phyloP scores from a whole-genome alignment of 108 stramenopile species.

The Nitzschia sp. region DNA sequence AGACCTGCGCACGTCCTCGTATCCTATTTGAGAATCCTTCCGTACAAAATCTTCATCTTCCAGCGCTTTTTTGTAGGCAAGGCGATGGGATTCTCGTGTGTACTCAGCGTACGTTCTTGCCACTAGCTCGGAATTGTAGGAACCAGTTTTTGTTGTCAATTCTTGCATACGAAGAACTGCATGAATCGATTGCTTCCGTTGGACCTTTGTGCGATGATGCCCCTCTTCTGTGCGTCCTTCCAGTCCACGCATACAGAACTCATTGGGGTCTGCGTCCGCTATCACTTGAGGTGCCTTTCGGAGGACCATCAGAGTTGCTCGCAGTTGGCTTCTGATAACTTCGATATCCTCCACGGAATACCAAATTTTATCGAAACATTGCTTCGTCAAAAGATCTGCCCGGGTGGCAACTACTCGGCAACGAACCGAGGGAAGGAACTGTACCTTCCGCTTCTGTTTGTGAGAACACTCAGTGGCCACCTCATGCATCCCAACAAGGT shows the following conservation, averaged over 20 bases:
- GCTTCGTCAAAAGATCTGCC: background rate
- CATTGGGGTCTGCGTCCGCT: background rate
- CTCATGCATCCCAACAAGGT: too few species aligned
- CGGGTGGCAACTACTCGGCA: slow-evolving; percentile 4
- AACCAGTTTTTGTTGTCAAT: background rate
- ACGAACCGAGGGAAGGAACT: background rate
- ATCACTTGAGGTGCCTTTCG: background rate
- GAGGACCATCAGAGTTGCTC: background rate
- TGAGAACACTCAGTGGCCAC: too few species aligned
- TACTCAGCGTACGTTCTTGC: background rate
- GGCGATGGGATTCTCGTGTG: background rate
- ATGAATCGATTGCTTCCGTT: background rate
- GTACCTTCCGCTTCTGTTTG: too few species aligned
- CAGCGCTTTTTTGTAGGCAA: background rate
- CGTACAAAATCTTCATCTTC: slow-evolving; percentile 27
- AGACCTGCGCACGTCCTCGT: background rate
- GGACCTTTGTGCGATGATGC: background rate
- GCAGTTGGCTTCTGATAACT: background rate
- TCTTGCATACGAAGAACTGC: slow-evolving; percentile 1
- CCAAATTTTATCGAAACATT: background rate
- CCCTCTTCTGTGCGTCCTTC: slow-evolving; percentile 3
- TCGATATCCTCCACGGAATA: slow-evolving; percentile 4
- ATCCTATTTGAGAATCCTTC: background rate
- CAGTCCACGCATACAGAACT: slow-evolving; percentile 5
- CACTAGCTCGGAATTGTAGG: background rate